These are phyloP conservation scores for Cokeromyces recurvatus DNA, from an alignment of 371 early-diverging fungal species.

Conservation along the genomic window DNA sequence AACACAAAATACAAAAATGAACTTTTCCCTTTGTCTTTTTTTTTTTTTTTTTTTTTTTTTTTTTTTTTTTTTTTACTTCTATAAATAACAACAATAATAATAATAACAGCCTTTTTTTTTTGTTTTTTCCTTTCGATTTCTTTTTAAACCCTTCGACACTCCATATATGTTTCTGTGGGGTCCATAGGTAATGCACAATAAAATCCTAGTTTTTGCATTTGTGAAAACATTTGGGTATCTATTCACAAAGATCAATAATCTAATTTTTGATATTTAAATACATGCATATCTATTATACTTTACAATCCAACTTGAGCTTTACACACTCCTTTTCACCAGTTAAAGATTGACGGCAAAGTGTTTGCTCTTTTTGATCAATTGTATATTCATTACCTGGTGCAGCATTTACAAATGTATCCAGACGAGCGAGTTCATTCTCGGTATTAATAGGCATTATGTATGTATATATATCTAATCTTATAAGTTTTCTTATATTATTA, in stretches of 20 bases:
- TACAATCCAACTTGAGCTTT: slow-evolving; percentile 46
- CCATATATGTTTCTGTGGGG: slow-evolving; percentile 52
- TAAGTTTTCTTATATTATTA: no score
- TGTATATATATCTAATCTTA: no score
- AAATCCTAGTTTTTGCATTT: slow-evolving; percentile 58
- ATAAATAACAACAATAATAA: background rate
- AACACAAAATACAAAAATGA: no score
- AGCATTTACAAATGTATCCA: slow-evolving; percentile 36
- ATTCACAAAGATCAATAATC: slow-evolving; percentile 1
- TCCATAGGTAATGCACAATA: slow-evolving; percentile 56
- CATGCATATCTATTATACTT: slow-evolving; percentile 17
- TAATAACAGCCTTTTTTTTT: background rate
- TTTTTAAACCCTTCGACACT: slow-evolving; percentile 37
- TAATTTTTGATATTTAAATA: no score
- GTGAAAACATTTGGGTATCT: slow-evolving; percentile 51
- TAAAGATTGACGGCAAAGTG: slow-evolving; percentile 30
- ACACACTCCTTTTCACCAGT: slow-evolving; percentile 38
- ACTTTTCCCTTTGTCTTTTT: no score
- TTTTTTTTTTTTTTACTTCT: no score
- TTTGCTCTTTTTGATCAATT: slow-evolving; percentile 42
- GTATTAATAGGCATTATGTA: no score
- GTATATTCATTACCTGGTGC: slow-evolving; percentile 39
- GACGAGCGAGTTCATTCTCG: slow-evolving; percentile 26
- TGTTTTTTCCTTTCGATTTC: background rate
- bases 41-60: no score